A percentile compares a stretch with the other conserved stretches of the same genome.
phyloP scores from a whole-genome alignment of 2,329 filamentous ascomycete genomes.

The Cladosporium sp. region DNA sequence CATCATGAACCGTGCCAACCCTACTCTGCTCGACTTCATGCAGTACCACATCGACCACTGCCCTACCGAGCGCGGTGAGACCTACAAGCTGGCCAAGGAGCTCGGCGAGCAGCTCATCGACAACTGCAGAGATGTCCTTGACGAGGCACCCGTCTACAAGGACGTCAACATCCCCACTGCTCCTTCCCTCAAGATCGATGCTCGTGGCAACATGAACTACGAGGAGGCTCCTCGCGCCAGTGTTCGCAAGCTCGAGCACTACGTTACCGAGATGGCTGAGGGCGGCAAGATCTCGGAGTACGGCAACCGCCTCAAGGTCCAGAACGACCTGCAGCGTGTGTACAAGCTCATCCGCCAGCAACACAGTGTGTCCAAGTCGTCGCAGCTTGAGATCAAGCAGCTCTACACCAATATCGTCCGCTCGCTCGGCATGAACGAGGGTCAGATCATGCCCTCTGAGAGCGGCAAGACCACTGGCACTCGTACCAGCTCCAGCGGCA shows the following conservation, averaged over 20 bases:
- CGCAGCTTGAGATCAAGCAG: slow-evolving; percentile 92
- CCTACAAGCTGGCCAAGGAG: slow-evolving; percentile 95
- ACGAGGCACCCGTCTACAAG: slow-evolving; percentile 84
- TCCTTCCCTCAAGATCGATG: slow-evolving; percentile 86
- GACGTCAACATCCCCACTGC: slow-evolving; percentile 90
- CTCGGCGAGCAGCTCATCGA: slow-evolving; percentile 90
- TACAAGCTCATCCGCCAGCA: slow-evolving; percentile 99
- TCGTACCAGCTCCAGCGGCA: slow-evolving; percentile 55
- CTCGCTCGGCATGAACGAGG: slow-evolving; percentile 95
- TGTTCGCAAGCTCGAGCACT: slow-evolving; percentile 95
- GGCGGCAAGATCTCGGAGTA: slow-evolving; percentile 98
- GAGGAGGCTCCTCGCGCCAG: slow-evolving; percentile 80
- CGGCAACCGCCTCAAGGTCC: slow-evolving; percentile 95
- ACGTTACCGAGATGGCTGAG: slow-evolving; percentile 97
- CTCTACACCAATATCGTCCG: slow-evolving; percentile 92
- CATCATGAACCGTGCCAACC: slow-evolving; percentile 99
- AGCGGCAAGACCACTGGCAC: slow-evolving; percentile 62
- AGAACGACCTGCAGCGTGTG: slow-evolving; percentile 88
- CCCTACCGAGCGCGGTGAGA: slow-evolving; percentile 92
- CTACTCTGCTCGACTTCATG: slow-evolving; percentile 95
- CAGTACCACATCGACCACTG: slow-evolving; percentile 99
- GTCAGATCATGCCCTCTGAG: slow-evolving; percentile 89
- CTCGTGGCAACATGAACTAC: slow-evolving; percentile 87
- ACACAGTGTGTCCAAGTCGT: slow-evolving; percentile 94
- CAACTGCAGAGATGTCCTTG: slow-evolving; percentile 91